Percentiles rank a stretch among this genome's conserved stretches.
Evolutionary conservation across 495 filamentous ascomycete species (phyloP).

Genomic region (Talaromyces liani): DNA sequence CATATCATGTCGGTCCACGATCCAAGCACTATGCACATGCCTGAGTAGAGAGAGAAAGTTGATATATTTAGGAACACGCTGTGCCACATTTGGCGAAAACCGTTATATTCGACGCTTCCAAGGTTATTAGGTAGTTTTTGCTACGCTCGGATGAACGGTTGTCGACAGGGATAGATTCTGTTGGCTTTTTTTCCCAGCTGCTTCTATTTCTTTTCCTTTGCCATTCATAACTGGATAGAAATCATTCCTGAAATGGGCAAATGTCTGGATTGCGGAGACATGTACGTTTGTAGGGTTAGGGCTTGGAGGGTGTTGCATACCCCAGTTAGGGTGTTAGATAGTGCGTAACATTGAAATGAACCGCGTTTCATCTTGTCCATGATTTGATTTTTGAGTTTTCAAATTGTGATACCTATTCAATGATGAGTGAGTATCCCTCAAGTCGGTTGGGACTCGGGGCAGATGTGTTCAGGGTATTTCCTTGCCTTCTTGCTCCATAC

Average conservation of each 20-base stretch:
- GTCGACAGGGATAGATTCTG: neutral
- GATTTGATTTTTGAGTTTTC: neutral
- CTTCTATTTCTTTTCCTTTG: neutral
- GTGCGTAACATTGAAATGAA: neutral
- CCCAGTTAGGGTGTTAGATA: neutral
- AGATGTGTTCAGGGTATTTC: neutral
- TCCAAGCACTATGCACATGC: neutral
- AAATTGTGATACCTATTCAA: neutral
- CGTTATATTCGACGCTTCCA: neutral
- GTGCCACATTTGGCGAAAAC: neutral
- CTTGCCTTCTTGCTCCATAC: neutral
- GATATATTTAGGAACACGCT: neutral
- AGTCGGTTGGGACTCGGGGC: neutral
- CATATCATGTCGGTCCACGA: too few relatives aligned
- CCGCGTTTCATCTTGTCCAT: neutral
- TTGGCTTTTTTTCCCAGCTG: neutral
- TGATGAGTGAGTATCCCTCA: neutral
- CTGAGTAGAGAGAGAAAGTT: neutral
- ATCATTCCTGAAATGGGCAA: neutral
- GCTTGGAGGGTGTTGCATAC: neutral
- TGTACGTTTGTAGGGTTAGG: neutral
- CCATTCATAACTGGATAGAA: neutral
- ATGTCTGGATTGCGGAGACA: neutral
- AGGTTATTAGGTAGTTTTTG: neutral
- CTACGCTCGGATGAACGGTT: neutral